Evolutionary conservation across 352 stramenopile genomes (phyloP).

Genomic region (Phytophthora lateralis): DNA sequence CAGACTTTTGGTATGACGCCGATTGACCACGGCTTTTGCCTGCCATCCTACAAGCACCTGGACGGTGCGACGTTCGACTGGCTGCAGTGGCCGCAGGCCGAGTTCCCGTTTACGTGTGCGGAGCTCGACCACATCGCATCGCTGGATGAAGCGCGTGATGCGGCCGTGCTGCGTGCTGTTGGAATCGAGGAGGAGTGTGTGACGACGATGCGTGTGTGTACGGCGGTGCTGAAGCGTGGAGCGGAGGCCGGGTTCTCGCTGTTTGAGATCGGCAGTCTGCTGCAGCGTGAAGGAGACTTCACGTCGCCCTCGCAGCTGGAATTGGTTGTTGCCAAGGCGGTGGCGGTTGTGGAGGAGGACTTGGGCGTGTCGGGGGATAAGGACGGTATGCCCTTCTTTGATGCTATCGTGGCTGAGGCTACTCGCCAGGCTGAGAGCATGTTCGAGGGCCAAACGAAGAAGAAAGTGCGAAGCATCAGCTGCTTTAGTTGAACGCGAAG

Average conservation of each 20-base stretch:
- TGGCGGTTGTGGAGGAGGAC: conserved; percentile 37
- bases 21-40: conserved; percentile 89
- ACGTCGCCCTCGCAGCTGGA: conserved; percentile 79
- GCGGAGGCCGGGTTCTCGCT: conserved; percentile 84
- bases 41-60: conserved; percentile 84
- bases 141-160: conserved; percentile 65
- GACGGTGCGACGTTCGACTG: conserved; percentile 87
- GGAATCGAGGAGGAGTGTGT: conserved; percentile 85
- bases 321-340: conserved; percentile 58
- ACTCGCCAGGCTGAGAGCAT: conserved; percentile 40
- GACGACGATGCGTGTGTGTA: conserved; percentile 84
- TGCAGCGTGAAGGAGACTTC: conserved; percentile 86
- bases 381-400: conserved; percentile 44
- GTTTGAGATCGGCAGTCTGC: conserved; percentile 79
- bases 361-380: conserved; percentile 40
- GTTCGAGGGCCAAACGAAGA: conserved; percentile 75
- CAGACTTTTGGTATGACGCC: conserved; percentile 85
- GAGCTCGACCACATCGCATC: conserved; percentile 80
- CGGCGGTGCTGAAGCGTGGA: conserved; percentile 72
- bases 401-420: conserved; percentile 64
- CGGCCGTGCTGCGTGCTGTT: conserved; percentile 61
- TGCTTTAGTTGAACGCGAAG: conserved; percentile 69
- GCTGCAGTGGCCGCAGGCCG: conserved; percentile 87
- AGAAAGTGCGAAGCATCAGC: conserved; percentile 89
- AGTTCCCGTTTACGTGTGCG: conserved; percentile 84